Conservation (phyloP, 345 rosid genomes). For the Gossypium herbaceum region DNA sequence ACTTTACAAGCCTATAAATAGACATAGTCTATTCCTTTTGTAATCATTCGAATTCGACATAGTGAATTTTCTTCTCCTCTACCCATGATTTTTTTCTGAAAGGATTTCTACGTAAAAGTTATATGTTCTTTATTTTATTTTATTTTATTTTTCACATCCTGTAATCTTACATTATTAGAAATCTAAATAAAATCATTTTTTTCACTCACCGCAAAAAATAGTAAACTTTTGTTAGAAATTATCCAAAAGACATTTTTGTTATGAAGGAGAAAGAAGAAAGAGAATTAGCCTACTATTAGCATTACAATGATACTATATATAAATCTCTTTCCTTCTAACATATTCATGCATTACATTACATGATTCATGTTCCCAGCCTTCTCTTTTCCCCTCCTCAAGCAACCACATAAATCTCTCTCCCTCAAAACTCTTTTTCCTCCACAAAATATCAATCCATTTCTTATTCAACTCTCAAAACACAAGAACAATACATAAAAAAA, state of each 20-base stretch:
- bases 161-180: too few relatives aligned
- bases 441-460: background rate
- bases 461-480: background rate
- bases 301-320: background rate
- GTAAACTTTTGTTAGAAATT: too few relatives aligned
- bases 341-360: background rate
- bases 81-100: too few relatives aligned
- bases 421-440: background rate
- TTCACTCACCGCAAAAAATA: background rate
- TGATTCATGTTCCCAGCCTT: background rate
- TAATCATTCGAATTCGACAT: too few relatives aligned
- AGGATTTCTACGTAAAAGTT: too few relatives aligned
- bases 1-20: too few relatives aligned
- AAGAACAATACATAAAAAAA: background rate
- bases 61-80: too few relatives aligned
- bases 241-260: background rate
- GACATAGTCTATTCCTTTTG: too few relatives aligned
- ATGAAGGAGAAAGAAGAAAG: background rate
- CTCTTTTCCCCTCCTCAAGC: background rate
- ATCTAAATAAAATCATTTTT: background rate
- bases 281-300: background rate
- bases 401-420: background rate
- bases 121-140: too few relatives aligned
- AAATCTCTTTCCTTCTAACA: background rate
- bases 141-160: too few relatives aligned